A percentile compares a stretch with the other conserved stretches of the same genome.
These are phyloP conservation scores for Chaetothyriales sp. DNA, from an alignment of 2,329 filamentous ascomycete genomes.

Conservation along the genomic window DNA sequence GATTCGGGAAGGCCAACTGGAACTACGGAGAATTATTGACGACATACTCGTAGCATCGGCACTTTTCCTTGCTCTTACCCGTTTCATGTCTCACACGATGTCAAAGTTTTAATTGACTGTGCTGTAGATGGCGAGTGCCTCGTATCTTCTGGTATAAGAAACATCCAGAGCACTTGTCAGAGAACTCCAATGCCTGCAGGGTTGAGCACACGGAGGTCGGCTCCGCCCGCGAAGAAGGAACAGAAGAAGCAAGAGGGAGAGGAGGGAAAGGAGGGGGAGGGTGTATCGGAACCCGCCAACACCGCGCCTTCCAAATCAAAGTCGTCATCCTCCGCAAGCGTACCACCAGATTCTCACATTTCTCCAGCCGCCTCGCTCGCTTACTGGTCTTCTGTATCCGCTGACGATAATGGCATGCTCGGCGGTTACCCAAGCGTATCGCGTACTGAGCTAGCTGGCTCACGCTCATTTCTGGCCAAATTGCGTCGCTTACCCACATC, in stretches of 20 bases:
- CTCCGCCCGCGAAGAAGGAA: neutral
- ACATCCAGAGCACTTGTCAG: neutral
- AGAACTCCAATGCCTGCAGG: neutral
- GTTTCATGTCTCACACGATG: too few relatives aligned
- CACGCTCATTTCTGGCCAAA: slow-evolving; percentile 55
- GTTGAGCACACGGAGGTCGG: neutral
- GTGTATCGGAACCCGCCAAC: too few relatives aligned
- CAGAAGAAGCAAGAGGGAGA: neutral
- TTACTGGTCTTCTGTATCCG: slow-evolving; percentile 27
- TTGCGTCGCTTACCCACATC: slow-evolving; percentile 31
- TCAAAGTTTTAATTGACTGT: too few relatives aligned
- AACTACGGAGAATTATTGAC: neutral
- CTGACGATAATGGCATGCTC: slow-evolving; percentile 59
- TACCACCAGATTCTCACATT: slow-evolving; percentile 22
- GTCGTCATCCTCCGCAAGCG: neutral
- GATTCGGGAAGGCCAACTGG: neutral
- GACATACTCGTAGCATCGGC: too few relatives aligned
- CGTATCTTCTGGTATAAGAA: neutral
- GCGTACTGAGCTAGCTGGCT: slow-evolving; percentile 57
- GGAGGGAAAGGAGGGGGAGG: too few relatives aligned
- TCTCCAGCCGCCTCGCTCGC: slow-evolving; percentile 24
- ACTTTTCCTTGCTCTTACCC: too few relatives aligned
- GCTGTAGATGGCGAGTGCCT: neutral
- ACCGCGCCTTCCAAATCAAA: neutral
- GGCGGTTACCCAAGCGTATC: slow-evolving; percentile 58